Conservation (phyloP, 169 alveolate species). For the Hammondia hammondi region DNA sequence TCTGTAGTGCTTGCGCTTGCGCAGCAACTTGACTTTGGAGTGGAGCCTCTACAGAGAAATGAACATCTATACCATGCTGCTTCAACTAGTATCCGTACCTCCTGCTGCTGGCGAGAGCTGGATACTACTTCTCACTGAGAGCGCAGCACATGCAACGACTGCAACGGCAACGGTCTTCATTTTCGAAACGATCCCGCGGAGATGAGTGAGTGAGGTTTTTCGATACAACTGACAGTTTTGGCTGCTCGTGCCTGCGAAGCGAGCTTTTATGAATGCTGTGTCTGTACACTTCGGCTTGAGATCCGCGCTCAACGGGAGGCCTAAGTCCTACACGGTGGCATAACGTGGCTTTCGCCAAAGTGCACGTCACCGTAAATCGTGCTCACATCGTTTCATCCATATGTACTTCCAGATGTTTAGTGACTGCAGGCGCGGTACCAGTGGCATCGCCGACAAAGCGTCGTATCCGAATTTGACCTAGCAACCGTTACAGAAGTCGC, state of each 20-base stretch:
- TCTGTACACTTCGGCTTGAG: background rate
- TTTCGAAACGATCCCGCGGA: background rate
- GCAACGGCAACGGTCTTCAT: background rate
- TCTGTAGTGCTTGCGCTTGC: slow-evolving; percentile 8
- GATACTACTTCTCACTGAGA: background rate
- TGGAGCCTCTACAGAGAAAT: background rate
- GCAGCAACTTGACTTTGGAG: slow-evolving; percentile 2
- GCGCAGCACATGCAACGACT: slow-evolving; percentile 1
- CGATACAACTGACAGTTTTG: background rate
- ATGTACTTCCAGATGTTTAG: no score
- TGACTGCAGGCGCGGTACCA: no score
- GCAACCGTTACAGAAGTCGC: no score
- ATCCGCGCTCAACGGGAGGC: no score
- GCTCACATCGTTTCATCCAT: no score
- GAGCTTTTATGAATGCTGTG: background rate
- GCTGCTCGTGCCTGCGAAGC: background rate
- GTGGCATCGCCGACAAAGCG: no score
- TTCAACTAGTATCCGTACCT: background rate
- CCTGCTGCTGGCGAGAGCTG: background rate
- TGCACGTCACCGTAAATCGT: no score
- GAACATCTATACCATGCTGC: background rate
- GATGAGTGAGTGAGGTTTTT: background rate
- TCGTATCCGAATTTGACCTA: no score
- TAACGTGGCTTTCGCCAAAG: no score
- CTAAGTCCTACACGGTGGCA: no score